phyloP scores from a whole-genome alignment of 2,329 filamentous ascomycete species.

The Trichoderma sp. region DNA sequence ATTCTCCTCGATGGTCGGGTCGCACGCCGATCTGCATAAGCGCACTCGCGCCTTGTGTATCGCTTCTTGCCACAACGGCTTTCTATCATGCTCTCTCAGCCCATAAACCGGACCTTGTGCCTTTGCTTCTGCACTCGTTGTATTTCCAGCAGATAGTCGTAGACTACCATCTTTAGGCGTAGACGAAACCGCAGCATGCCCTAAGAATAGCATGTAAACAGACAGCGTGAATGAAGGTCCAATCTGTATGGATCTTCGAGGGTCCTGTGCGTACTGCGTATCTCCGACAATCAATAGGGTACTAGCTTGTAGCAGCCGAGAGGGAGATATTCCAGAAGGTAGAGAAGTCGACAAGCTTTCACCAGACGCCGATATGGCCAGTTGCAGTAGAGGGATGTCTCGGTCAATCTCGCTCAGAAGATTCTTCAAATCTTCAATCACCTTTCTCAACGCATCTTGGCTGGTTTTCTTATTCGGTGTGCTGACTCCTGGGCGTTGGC shows the following conservation, averaged over 20 bases:
- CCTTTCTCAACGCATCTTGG: conserved; percentile 62
- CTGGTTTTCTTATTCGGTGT: conserved; percentile 36
- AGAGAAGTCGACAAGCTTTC: conserved; percentile 79
- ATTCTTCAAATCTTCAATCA: conserved; percentile 72
- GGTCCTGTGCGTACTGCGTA: conserved; percentile 69
- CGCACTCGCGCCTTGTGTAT: conserved; percentile 89
- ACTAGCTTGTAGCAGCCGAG: conserved; percentile 85
- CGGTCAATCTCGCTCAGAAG: conserved; percentile 81
- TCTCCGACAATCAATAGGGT: conserved; percentile 87
- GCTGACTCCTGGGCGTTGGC: conserved; percentile 39
- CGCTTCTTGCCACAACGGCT: conserved; percentile 89
- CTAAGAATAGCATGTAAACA: conserved; percentile 90
- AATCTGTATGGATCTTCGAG: conserved; percentile 68
- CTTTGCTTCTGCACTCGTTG: not conserved
- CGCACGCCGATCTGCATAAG: conserved; percentile 63
- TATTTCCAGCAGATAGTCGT: not conserved
- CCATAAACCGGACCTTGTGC: conserved; percentile 26
- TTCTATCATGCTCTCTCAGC: conserved; percentile 46
- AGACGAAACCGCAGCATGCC: conserved; percentile 55
- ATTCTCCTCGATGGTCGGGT: not conserved
- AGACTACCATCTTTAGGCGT: not conserved
- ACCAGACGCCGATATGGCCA: conserved; percentile 92
- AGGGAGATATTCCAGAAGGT: conserved; percentile 82
- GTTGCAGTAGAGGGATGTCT: conserved; percentile 84
- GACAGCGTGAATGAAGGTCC: conserved; percentile 84